Base-by-base conservation (phyloP, 805 yeast genomes). In the Saccharomycopsis schoenii region DNA sequence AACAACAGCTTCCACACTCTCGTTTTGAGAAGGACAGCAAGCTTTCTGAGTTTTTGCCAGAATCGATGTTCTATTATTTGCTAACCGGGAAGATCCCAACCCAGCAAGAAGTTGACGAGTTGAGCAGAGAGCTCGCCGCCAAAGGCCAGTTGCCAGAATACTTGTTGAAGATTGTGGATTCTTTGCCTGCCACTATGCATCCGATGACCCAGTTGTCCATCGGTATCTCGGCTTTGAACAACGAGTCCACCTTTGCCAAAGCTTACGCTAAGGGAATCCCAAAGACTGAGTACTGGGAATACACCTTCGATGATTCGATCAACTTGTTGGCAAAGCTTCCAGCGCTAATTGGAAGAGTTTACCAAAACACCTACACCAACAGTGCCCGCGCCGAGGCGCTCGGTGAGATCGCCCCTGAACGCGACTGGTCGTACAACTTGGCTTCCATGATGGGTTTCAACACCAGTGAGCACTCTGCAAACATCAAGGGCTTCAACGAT, bases 161-260 rank as follows among this genome's bases (percentile, higher is more conserved):
- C 71, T 82, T 84, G 55, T 79, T 74, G 69, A 82, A 80, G 67
- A 73, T 85, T 59, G 74, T 87, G 65, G 86, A 83, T 75, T 73
- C 79, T 58, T 78, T 86, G 63, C 94, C 94, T 60, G 71, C 80
- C 50, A 78, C 82, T 66, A 77, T 87, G 71, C 94, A 87, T 73
- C 94, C 94, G 70, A 87, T 87, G 94, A 86, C 93, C 37, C 94
- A 87, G 72, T 78, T 87, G 68, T 80, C 89, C 57, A 85, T 88
- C 69, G 92, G 89, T 39, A 82, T 88, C 57, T 79, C 86, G 60
- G 86, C 91, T 50, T 78, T 88, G 72, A 87, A 86, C 74, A 79
- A 84, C 63, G 86, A 84, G 67, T 85, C 91, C 19, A 75, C 73
- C 66, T 87, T 87, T 74, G 89, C 91, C 61, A 77, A 78, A 73